Evolutionary conservation across 306 rosid species (phyloP), one percentile per base, ranked within the genome.

Genomic region (Casuarina cunninghamiana): DNA sequence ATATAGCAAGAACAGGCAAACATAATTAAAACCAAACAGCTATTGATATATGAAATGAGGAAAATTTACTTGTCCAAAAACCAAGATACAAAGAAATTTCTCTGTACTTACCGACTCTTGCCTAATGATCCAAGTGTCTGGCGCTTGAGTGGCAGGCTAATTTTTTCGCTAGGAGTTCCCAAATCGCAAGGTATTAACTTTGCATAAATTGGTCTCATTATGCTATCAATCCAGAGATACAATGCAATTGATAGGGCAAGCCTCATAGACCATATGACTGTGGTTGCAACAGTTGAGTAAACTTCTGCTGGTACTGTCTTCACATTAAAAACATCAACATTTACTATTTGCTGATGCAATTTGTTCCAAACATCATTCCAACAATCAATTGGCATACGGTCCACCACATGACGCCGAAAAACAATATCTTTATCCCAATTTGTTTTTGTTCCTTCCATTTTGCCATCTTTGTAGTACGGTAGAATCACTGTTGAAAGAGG

Each of bases 341-440:
- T 90, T 67, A 92, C 97, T 83, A 91, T 83, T 83, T 92, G 97
- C 76, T 91, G 98, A 83, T 95, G 98, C 82, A 95, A 84, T 90
- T 89, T 95, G 83, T 84, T 81, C 98, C 98, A 95, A 71, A 92
- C 93, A 78, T 91, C 98, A 81, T 95, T 95, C 98, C 98, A 95
- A 79, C 93, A 80, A 84, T 91, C 97, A 86, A 95, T 85, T 73
- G 97, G 97, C 98, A 95, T 92, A 51, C 85, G 90, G 77, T 95
- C 94, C 75, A 92, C 91, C 42, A 68, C 84, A 70, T 92, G 98
- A 74, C 97, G 97, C 81, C 98, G 94, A 53, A 84, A 94, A 77
- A 89, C 77, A 80, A 95, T 86, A 76, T 88, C 97, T 72, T 78
- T 87, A 80, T 90, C 83, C 4, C 83, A 71, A 83, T 86, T 86